Evolutionary conservation across 2,329 filamentous ascomycete genomes (phyloP).

Genomic region (Neonectria faginata): DNA sequence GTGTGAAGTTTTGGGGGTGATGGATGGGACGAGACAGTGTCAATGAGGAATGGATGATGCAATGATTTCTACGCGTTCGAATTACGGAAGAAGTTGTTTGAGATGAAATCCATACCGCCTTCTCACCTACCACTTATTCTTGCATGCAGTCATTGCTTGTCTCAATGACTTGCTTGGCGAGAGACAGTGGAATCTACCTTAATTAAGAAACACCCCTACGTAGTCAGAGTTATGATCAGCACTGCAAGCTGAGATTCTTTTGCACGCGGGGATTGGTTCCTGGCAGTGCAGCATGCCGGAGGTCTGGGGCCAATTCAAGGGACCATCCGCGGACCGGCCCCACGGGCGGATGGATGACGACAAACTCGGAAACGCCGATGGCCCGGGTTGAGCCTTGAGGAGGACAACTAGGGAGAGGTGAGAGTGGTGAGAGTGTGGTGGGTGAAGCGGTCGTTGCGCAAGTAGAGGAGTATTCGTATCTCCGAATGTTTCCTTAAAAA

Average conservation of each 20-base stretch:
- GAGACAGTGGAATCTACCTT: background rate
- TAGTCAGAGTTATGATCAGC: background rate
- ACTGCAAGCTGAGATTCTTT: background rate
- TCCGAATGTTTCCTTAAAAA: background rate
- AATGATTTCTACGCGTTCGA: background rate
- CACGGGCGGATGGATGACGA: background rate
- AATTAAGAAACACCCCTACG: background rate
- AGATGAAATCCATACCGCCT: background rate
- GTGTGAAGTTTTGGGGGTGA: conserved; percentile 34
- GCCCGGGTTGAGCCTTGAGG: background rate
- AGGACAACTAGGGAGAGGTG: background rate
- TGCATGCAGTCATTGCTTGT: background rate
- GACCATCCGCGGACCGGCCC: background rate
- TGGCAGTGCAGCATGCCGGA: background rate
- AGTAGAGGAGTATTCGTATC: background rate
- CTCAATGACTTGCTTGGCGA: background rate
- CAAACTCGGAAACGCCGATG: conserved; percentile 11
- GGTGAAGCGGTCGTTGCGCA: background rate
- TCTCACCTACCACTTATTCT: background rate
- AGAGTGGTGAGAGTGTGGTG: background rate
- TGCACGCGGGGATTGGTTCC: background rate
- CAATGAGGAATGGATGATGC: background rate
- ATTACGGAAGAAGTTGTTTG: background rate
- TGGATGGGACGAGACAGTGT: background rate
- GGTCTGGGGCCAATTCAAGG: background rate